Evolutionary conservation across 1,284 basidiomycete species (phyloP).

Genomic region (Porodaedalea pini): DNA sequence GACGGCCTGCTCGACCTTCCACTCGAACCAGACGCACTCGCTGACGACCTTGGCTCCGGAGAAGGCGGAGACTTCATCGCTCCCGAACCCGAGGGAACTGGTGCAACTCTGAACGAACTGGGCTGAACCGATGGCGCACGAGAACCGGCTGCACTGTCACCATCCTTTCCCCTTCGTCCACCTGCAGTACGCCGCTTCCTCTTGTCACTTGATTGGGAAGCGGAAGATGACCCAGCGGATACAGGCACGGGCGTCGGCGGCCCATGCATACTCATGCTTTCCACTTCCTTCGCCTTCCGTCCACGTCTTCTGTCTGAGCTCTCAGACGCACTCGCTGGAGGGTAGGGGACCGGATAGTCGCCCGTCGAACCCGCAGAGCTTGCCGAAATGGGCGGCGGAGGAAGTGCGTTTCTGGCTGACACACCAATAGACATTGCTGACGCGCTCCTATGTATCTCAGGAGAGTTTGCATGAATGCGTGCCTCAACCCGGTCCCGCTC

Average conservation of each 20-base stretch:
- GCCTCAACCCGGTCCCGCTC: conserved; percentile 9
- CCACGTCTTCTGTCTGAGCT: conserved; percentile 8
- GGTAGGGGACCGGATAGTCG: conserved; percentile 8
- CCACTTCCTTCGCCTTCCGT: conserved; percentile 12
- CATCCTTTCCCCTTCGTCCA: conserved; percentile 20
- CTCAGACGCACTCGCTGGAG: neutral
- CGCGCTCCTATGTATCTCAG: conserved; percentile 11
- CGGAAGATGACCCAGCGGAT: conserved; percentile 7
- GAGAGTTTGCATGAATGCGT: conserved; percentile 5
- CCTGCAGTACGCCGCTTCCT: conserved; percentile 11
- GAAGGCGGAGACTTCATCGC: conserved; percentile 44
- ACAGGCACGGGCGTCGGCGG: conserved; percentile 15
- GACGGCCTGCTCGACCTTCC: conserved; percentile 56
- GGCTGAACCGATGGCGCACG: conserved; percentile 25
- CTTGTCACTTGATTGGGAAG: conserved; percentile 8
- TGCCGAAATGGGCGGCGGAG: conserved; percentile 2
- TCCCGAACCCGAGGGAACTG: conserved; percentile 29
- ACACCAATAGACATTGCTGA: conserved; percentile 4
- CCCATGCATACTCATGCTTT: conserved; percentile 10
- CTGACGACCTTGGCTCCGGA: conserved; percentile 56
- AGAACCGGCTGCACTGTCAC: conserved; percentile 23
- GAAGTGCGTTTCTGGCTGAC: neutral
- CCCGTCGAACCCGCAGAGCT: conserved; percentile 5
- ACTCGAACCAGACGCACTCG: conserved; percentile 54
- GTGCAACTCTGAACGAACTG: conserved; percentile 37